A percentile compares a stretch with the other conserved stretches of the same genome.
These are phyloP conservation scores for Fragaria iinumae DNA, from an alignment of 306 rosid genomes.

Conservation along the genomic window DNA sequence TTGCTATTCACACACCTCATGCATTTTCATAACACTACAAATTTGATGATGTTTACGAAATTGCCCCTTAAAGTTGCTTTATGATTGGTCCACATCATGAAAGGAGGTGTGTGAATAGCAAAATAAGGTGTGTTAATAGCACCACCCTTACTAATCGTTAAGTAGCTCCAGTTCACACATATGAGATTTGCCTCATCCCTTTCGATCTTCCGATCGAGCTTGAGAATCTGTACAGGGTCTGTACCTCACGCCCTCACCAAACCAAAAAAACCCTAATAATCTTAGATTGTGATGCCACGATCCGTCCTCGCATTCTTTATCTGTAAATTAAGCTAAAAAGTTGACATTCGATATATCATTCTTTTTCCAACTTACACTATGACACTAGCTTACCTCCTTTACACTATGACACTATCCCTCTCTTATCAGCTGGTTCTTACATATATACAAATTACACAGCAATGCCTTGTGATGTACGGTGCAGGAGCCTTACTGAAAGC, in stretches of 20 bases:
- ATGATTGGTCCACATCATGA: too few relatives aligned
- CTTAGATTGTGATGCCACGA: conserved; percentile 52
- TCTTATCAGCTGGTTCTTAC: background rate
- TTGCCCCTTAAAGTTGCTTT: too few relatives aligned
- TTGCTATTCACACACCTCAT: too few relatives aligned
- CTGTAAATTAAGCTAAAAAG: conserved; percentile 21
- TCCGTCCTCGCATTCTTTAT: conserved; percentile 40
- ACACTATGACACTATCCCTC: background rate
- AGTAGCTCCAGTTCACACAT: too few relatives aligned
- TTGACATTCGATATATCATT: conserved; percentile 26
- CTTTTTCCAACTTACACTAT: conserved; percentile 22
- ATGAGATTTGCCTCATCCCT: background rate
- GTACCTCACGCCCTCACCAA: conserved; percentile 36
- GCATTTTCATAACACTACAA: too few relatives aligned
- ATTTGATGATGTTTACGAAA: too few relatives aligned
- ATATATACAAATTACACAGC: background rate
- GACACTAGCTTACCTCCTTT: background rate
- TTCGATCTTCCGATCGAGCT: background rate
- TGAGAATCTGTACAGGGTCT: conserved; percentile 28
- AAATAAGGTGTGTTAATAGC: too few relatives aligned
- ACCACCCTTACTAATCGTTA: too few relatives aligned
- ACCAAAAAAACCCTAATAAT: background rate
- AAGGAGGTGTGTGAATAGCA: too few relatives aligned
- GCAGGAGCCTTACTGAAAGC: background rate
- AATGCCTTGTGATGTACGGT: background rate